Conservation (phyloP, 768 basidiomycete species). For the Hygrophorus pudorinus region DNA sequence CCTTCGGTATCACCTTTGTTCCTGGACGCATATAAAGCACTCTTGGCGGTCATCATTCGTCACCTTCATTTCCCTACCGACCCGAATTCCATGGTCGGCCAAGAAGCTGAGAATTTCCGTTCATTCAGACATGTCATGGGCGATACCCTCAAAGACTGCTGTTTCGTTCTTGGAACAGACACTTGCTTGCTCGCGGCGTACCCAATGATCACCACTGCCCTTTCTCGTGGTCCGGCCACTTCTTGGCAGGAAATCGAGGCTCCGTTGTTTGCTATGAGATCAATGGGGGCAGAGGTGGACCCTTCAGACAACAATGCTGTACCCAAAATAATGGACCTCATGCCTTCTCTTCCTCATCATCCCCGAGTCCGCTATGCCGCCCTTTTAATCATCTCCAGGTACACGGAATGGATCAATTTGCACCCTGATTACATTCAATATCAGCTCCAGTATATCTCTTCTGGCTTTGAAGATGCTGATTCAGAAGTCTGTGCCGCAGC, state of each 20-base stretch:
- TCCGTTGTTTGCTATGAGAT: conserved; percentile 93
- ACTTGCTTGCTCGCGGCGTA: conserved; percentile 75
- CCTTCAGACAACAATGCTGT: conserved; percentile 71
- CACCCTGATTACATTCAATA: conserved; percentile 81
- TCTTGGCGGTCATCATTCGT: conserved; percentile 78
- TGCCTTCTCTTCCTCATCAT: conserved; percentile 82
- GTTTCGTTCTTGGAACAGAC: conserved; percentile 83
- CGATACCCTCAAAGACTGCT: conserved; percentile 98
- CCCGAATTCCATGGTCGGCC: conserved; percentile 47
- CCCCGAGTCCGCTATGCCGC: conserved; percentile 93
- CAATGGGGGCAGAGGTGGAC: conserved; percentile 95
- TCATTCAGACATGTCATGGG: conserved; percentile 97
- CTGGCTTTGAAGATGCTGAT: conserved; percentile 79
- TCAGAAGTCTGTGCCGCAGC: conserved; percentile 85
- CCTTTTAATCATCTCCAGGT: conserved; percentile 87
- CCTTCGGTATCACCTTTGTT: conserved; percentile 66
- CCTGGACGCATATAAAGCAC: conserved; percentile 68
- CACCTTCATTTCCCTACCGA: conserved; percentile 91
- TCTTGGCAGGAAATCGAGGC: conserved; percentile 98
- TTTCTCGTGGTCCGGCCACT: conserved; percentile 46
- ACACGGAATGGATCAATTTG: conserved; percentile 91
- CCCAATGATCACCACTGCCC: conserved; percentile 66
- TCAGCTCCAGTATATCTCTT: conserved; percentile 85
- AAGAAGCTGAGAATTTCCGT: conserved; percentile 91
- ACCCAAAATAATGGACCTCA: conserved; percentile 93